phyloP scores from a whole-genome alignment of 164 flowering plant species.

The Pachysandra terminalis region DNA sequence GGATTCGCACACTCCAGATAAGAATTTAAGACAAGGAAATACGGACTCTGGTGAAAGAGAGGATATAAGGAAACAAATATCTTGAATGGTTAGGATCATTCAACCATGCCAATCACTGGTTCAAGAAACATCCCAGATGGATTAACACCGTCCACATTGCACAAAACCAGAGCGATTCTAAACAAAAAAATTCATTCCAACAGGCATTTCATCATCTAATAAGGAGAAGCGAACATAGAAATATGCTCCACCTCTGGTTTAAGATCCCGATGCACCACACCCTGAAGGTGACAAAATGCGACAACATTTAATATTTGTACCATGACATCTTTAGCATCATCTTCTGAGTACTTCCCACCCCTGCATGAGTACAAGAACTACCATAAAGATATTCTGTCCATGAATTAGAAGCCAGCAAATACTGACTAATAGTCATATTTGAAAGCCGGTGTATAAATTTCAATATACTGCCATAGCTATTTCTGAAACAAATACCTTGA shows the following conservation, averaged over 20 bases:
- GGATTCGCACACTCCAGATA: no score
- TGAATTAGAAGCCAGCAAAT: slow-evolving; percentile 5
- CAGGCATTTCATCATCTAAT: neutral
- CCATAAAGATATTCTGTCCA: neutral
- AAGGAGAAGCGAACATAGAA: neutral
- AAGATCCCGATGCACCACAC: slow-evolving; percentile 95
- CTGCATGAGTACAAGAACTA: slow-evolving; percentile 26
- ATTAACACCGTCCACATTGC: no score
- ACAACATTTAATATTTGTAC: slow-evolving; percentile 79
- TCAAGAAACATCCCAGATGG: no score
- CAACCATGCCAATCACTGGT: no score
- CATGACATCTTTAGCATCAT: slow-evolving; percentile 85
- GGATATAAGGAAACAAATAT: no score
- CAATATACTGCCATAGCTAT: neutral
- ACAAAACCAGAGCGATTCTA: no score
- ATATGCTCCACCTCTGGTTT: slow-evolving; percentile 82
- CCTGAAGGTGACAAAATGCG: slow-evolving; percentile 91
- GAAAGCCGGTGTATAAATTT: neutral
- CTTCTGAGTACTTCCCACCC: slow-evolving; percentile 93
- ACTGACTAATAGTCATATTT: neutral
- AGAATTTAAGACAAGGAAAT: no score
- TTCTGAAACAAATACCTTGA: slow-evolving; percentile 49
- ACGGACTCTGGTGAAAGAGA: no score
- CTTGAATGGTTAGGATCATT: no score
- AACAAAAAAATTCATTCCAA: no score